Evolutionary conservation across 768 basidiomycete species (phyloP).

Genomic region (Boletus patriciae): DNA sequence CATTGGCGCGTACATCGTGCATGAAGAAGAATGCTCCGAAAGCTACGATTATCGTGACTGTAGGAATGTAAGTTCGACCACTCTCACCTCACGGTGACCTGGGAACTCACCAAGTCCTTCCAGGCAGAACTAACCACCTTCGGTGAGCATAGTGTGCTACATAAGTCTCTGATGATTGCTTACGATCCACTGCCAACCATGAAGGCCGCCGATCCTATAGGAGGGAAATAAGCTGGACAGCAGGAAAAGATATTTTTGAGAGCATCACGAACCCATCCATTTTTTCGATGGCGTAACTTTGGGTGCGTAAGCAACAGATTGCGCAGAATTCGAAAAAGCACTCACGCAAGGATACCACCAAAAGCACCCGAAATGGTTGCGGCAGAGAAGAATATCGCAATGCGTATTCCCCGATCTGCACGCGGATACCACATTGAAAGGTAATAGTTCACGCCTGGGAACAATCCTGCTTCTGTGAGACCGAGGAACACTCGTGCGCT

Average conservation of each 20-base stretch:
- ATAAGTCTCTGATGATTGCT: constrained; percentile 10
- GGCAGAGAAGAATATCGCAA: constrained; percentile 63
- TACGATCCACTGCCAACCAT: constrained; percentile 43
- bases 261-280: constrained; percentile 33
- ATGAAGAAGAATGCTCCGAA: constrained; percentile 47
- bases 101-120: constrained; percentile 28
- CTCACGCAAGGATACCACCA: constrained; percentile 52
- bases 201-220: constrained; percentile 29
- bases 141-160: constrained; percentile 4
- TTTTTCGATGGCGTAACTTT: constrained; percentile 37
- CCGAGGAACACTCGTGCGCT: constrained; percentile 46
- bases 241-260: constrained; percentile 4
- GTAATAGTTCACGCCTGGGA: constrained; percentile 42
- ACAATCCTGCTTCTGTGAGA: constrained; percentile 46
- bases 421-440: constrained; percentile 61
- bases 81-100: background rate
- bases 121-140: constrained; percentile 29
- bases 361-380: constrained; percentile 55
- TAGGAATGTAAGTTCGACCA: background rate
- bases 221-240: background rate
- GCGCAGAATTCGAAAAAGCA: background rate
- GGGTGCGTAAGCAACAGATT: background rate
- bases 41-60: constrained; percentile 28
- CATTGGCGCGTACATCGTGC: constrained; percentile 41
- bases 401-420: constrained; percentile 53